Conservation (phyloP, 176 grass and related monocot species). For the Saccharum officinarum region DNA sequence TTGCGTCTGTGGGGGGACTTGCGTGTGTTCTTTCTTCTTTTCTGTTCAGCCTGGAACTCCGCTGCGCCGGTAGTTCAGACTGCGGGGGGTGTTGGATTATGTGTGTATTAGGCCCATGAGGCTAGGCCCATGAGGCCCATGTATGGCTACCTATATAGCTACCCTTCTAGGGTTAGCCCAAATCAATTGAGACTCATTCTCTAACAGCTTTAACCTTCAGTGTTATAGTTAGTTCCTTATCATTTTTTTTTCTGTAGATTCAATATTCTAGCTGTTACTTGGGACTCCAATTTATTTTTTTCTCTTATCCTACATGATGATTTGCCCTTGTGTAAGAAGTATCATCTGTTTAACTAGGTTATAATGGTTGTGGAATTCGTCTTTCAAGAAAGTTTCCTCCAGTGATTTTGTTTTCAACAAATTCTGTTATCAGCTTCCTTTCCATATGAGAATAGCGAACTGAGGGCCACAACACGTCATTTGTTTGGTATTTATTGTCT, state of each 20-base stretch:
- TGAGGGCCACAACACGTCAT: too few species aligned
- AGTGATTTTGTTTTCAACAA: background rate
- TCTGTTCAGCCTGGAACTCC: too few species aligned
- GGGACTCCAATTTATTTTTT: background rate
- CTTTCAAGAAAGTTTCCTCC: background rate
- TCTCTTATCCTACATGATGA: background rate
- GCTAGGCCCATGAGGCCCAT: too few species aligned
- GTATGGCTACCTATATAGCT: too few species aligned
- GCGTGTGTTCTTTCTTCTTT: too few species aligned
- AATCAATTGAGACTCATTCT: too few species aligned
- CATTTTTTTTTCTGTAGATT: background rate
- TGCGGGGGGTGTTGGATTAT: too few species aligned
- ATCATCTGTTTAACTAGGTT: background rate
- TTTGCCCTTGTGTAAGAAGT: background rate
- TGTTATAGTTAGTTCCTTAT: background rate
- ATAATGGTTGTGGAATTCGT: background rate
- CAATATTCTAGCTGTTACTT: background rate
- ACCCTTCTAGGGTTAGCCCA: too few species aligned
- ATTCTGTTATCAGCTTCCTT: background rate
- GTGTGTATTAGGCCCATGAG: too few species aligned
- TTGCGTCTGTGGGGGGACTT: too few species aligned
- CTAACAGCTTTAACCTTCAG: background rate
- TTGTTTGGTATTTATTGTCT: too few species aligned
- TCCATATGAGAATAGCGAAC: background rate
- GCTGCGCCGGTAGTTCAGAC: too few species aligned